Evolutionary conservation across 2,329 filamentous ascomycete species (phyloP).

Genomic region (Talaromyces sp.): DNA sequence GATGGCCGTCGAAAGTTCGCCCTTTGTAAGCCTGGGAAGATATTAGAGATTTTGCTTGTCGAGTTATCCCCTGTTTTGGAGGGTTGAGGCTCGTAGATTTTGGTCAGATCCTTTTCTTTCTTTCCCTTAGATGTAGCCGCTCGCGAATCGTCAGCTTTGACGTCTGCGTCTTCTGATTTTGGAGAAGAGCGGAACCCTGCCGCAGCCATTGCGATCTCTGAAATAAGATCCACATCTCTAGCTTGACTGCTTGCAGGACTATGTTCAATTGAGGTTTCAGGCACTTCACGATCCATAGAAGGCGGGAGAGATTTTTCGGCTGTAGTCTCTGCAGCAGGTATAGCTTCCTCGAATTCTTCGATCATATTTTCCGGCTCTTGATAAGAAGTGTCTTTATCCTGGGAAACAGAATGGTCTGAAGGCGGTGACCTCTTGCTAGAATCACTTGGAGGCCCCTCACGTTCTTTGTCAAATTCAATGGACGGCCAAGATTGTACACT

Average conservation of each 20-base stretch:
- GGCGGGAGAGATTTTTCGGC: neutral
- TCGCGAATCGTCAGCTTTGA: neutral
- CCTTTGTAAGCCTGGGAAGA: conserved; percentile 33
- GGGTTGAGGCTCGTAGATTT: conserved; percentile 1
- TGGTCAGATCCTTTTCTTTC: neutral
- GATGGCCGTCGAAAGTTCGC: conserved; percentile 23
- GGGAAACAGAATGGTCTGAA: neutral
- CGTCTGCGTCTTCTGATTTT: neutral
- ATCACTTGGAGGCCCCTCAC: neutral
- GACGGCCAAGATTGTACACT: conserved; percentile 4
- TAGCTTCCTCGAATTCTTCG: neutral
- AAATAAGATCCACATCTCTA: conserved; percentile 7
- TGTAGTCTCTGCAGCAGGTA: neutral
- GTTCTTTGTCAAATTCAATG: conserved; percentile 4
- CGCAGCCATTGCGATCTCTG: conserved; percentile 8
- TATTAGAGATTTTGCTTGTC: conserved; percentile 25
- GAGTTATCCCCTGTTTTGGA: neutral
- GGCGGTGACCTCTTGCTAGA: neutral
- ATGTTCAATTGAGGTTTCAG: neutral
- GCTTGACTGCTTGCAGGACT: conserved; percentile 4
- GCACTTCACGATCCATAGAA: neutral
- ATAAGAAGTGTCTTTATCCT: neutral
- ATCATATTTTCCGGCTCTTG: neutral
- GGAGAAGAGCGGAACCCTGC: conserved; percentile 7
- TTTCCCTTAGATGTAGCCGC: neutral